Evolutionary conservation across 1,284 basidiomycete genomes (phyloP), one percentile per base, ranked within the genome.

Genomic region (Leccinum angustisporum): DNA sequence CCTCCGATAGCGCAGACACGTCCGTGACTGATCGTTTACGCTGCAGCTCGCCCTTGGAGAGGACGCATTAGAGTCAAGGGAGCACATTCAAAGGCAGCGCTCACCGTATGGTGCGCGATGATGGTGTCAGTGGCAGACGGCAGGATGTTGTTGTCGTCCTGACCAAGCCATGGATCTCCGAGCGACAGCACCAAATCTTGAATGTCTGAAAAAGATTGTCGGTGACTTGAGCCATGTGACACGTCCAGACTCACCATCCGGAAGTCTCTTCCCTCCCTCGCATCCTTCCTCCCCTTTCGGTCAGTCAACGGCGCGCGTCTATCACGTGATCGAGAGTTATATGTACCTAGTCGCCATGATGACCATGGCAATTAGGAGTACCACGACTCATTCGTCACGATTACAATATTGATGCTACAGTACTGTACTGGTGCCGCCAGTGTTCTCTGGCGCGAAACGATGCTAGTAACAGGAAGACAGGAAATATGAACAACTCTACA

Each of bases 171-270:
- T 31, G 86, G 80, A 48, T 86, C 85, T 57, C 91, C 91, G 27
- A 93, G 79, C 8, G 90, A 91, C 54, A 88, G 78, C 18, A 93
- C 84, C 57, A 93, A 81, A 60, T 92, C 88, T 73, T 91, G 86
- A 30, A 92, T 86, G 69, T 93, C 91, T 93, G 67, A 31, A 61
- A 54, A 31, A 58, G 53, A 53, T 60, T 43, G 38, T 60, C 16
- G 14, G 52, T 7, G 38, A 52, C 48, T 59, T 56, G 14, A 2
- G 5, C 8, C 34, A 54, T 16, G 30, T 7, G 33, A 58, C 40
- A 62, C 36, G 21, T 21, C 5, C 6, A 11, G 18, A 76, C 80
- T 62, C 68, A 88, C 91, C 91, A 76, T 87, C 85, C 51, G 88
- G 81, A 59, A 92, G 81, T 63, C 83, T 81, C 66, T 79, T 81